Evolutionary conservation across 352 stramenopile species (phyloP).

Genomic region (Peronospora destructor): DNA sequence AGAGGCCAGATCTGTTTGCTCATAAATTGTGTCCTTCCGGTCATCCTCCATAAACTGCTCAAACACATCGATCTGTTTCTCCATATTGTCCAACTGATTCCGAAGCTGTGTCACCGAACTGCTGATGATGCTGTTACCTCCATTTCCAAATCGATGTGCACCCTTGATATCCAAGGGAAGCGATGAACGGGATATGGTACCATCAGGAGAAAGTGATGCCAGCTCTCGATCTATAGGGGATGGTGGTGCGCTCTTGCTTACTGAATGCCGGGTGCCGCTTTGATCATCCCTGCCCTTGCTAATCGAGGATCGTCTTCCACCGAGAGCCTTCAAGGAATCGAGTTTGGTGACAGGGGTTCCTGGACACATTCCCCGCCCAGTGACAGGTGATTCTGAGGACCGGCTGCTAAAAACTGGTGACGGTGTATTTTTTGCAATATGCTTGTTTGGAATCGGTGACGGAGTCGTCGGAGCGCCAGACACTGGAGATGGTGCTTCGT

Average conservation of each 20-base stretch:
- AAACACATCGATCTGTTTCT: slow-evolving; percentile 86
- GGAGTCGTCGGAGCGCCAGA: slow-evolving; percentile 18
- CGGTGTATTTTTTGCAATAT: slow-evolving; percentile 27
- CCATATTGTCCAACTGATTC: slow-evolving; percentile 81
- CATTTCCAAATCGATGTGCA: slow-evolving; percentile 20
- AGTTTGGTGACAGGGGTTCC: slow-evolving; percentile 26
- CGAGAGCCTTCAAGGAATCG: slow-evolving; percentile 29
- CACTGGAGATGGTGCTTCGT: slow-evolving; percentile 21
- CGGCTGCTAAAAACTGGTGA: slow-evolving; percentile 27
- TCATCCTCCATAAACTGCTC: slow-evolving; percentile 85
- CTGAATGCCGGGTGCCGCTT: slow-evolving; percentile 17
- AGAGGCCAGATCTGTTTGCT: slow-evolving; percentile 66
- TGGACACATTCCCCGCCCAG: slow-evolving; percentile 12
- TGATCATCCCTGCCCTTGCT: slow-evolving; percentile 19
- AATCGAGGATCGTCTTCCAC: slow-evolving; percentile 20
- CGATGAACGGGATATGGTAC: slow-evolving; percentile 22
- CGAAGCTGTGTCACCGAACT: slow-evolving; percentile 68
- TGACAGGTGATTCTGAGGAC: slow-evolving; percentile 24
- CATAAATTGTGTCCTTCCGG: slow-evolving; percentile 82
- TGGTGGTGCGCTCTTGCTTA: slow-evolving; percentile 48
- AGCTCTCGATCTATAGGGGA: slow-evolving; percentile 42
- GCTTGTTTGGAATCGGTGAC: slow-evolving; percentile 24
- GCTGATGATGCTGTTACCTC: slow-evolving; percentile 54
- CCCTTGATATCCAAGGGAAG: slow-evolving; percentile 25
- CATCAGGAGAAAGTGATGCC: slow-evolving; percentile 27